phyloP scores from a whole-genome alignment of 2,329 filamentous ascomycete species.

The Paramyrothecium sp. region DNA sequence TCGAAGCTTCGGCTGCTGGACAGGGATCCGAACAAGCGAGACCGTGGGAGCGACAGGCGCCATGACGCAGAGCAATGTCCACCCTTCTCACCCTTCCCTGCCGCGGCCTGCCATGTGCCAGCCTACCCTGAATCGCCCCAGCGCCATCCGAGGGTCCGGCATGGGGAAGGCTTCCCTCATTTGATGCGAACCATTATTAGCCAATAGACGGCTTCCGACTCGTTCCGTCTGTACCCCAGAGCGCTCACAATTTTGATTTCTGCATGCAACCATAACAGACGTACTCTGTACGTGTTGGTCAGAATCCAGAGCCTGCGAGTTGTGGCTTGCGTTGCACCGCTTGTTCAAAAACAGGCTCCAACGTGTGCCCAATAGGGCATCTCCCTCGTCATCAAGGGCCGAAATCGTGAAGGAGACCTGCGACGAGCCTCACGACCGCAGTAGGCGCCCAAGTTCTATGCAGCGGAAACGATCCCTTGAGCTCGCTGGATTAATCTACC shows the following conservation, averaged over 20 bases:
- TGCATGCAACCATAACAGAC: background rate
- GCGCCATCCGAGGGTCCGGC: background rate
- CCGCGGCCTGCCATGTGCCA: background rate
- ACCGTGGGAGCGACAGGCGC: background rate
- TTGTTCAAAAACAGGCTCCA: background rate
- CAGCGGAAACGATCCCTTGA: too few species aligned
- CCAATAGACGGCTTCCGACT: background rate
- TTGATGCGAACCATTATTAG: background rate
- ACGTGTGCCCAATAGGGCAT: background rate
- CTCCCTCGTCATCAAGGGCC: background rate
- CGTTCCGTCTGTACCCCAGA: background rate
- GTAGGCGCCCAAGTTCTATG: too few species aligned
- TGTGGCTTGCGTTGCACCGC: background rate
- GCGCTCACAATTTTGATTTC: background rate
- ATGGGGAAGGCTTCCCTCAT: background rate
- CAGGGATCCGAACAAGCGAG: too few species aligned
- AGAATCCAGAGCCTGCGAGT: background rate
- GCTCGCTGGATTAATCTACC: too few species aligned
- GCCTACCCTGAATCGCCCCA: background rate
- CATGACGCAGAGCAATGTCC: background rate
- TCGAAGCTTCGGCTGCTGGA: too few species aligned
- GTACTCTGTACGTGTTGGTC: background rate
- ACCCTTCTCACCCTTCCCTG: background rate
- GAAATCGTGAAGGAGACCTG: background rate
- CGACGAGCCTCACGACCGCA: background rate